Evolutionary conservation across 23 red algal genomes (phyloP).

Genomic region (Gracilaria caudata): DNA sequence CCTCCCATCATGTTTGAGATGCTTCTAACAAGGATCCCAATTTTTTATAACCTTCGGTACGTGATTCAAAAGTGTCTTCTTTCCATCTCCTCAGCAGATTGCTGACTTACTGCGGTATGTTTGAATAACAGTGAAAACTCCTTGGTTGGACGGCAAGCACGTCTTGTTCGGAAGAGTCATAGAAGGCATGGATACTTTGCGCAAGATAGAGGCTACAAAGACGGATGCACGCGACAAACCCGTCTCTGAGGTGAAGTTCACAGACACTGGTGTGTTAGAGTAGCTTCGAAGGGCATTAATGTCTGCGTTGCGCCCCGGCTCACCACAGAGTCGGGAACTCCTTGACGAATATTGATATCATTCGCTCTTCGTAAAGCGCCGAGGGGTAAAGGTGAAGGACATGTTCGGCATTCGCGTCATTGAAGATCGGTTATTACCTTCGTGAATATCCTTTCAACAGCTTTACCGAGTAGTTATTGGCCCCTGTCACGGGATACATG

Average conservation of each 20-base stretch:
- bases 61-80: background rate
- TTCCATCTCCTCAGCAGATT: background rate
- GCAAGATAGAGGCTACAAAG: slow-evolving; percentile 78
- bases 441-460: no score
- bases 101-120: background rate
- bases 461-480: no score
- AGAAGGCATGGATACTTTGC: slow-evolving; percentile 91
- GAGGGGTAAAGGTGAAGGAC: no score
- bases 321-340: no score
- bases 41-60: slow-evolving; percentile 74
- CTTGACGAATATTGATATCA: no score
- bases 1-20: background rate
- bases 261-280: slow-evolving; percentile 62
- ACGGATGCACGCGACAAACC: slow-evolving; percentile 74
- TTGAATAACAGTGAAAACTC: slow-evolving; percentile 36
- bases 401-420: no score
- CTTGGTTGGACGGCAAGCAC: slow-evolving; percentile 96
- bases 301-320: background rate
- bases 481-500: no score
- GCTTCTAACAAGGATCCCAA: slow-evolving; percentile 40
- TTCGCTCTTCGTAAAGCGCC: no score
- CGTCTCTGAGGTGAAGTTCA: slow-evolving; percentile 71
- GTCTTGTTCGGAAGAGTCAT: slow-evolving; percentile 93
- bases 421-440: no score
- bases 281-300: background rate